These are phyloP conservation scores for Fusarium sp. DNA, from an alignment of 2,329 filamentous ascomycete genomes.

Conservation along the genomic window DNA sequence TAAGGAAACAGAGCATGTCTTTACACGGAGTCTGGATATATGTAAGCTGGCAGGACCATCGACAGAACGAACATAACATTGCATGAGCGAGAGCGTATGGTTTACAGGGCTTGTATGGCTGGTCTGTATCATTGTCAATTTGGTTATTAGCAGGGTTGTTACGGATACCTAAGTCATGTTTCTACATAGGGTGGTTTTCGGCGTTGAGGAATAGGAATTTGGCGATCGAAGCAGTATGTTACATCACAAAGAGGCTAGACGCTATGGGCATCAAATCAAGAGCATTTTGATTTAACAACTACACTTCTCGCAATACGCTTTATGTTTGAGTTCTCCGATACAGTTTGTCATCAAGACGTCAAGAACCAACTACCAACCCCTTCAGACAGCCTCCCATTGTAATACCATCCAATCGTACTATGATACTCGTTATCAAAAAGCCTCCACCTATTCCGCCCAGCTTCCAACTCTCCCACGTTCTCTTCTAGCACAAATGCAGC, in stretches of 20 bases:
- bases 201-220: slow-evolving; percentile 8
- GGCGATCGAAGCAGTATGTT: slow-evolving; percentile 8
- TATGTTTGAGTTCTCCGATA: background rate
- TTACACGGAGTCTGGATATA: background rate
- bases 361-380: slow-evolving; percentile 9
- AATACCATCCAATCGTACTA: slow-evolving; percentile 3
- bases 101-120: slow-evolving; percentile 1
- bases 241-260: slow-evolving; percentile 1
- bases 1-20: slow-evolving; percentile 3
- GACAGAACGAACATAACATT: slow-evolving; percentile 20
- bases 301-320: slow-evolving; percentile 1
- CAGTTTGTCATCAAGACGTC: background rate
- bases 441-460: background rate
- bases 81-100: slow-evolving; percentile 3
- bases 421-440: background rate
- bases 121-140: slow-evolving; percentile 9
- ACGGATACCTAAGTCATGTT: slow-evolving; percentile 26
- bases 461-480: background rate
- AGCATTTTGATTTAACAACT: slow-evolving; percentile 20
- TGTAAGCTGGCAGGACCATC: background rate
- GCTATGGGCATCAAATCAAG: slow-evolving; percentile 19
- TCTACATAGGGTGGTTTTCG: slow-evolving; percentile 12
- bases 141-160: slow-evolving; percentile 23
- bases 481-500: background rate
- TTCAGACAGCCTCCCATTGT: slow-evolving; percentile 28